A percentile compares a stretch with the other conserved stretches of the same genome.
These are phyloP conservation scores for Nigrospora osmanthi DNA, from an alignment of 2,329 filamentous ascomycete species.

Conservation along the genomic window DNA sequence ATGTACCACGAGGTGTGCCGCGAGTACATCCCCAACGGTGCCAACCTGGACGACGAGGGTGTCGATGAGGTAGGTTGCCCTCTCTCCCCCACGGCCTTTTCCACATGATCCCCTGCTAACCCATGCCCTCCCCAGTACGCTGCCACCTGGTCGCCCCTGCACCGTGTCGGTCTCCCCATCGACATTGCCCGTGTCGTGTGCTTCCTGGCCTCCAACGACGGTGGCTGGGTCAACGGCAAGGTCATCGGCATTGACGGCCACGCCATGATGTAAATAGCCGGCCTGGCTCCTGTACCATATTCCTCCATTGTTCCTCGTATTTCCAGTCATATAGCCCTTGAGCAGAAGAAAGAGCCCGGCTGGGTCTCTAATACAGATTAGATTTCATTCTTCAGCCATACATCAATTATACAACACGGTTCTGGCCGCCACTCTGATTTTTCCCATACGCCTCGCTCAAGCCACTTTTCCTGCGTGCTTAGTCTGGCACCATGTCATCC, in stretches of 20 bases:
- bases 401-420: no score
- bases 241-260: conserved; percentile 7
- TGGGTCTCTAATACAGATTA: no score
- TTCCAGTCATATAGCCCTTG: no score
- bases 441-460: no score
- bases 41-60: conserved; percentile 46
- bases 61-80: conserved; percentile 42
- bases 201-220: conserved; percentile 39
- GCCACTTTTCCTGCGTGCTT: no score
- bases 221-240: conserved; percentile 36
- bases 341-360: no score
- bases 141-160: conserved; percentile 54
- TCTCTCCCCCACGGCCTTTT: not conserved
- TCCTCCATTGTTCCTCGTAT: not conserved
- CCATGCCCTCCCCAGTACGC: conserved; percentile 44
- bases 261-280: conserved; percentile 9
- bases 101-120: not conserved
- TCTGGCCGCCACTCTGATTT: no score
- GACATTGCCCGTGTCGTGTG: conserved; percentile 61
- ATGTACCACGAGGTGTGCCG: conserved; percentile 61
- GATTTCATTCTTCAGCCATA: no score
- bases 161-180: conserved; percentile 59
- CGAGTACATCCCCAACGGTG: conserved; percentile 54
- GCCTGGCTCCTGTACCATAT: no score
- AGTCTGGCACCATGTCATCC: no score